Evolutionary conservation across 1,284 basidiomycete genomes (phyloP).

Genomic region (Trametes sp.): DNA sequence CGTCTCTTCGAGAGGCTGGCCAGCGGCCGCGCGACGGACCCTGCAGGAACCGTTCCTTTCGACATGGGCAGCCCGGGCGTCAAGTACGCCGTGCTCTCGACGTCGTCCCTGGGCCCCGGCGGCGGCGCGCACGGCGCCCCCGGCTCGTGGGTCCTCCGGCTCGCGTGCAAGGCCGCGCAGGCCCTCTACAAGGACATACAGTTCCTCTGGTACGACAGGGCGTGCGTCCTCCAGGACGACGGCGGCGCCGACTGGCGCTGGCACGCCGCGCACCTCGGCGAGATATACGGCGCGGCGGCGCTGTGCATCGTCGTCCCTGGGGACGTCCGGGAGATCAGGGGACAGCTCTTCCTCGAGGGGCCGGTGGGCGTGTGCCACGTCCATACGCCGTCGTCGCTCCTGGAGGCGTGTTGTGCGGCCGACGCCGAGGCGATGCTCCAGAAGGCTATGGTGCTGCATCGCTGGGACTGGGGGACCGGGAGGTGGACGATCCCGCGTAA

Average conservation of each 20-base stretch:
- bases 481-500: background rate
- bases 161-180: too few relatives aligned
- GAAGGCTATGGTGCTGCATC: background rate
- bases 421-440: background rate
- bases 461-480: background rate
- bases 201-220: background rate
- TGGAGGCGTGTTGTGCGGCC: background rate
- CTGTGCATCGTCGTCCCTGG: conserved; percentile 27
- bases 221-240: background rate
- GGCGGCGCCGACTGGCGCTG: background rate
- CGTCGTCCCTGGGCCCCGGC: background rate
- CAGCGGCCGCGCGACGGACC: too few relatives aligned
- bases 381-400: background rate
- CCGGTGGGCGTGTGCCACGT: background rate
- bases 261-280: background rate
- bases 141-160: too few relatives aligned
- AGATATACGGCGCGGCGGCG: conserved; percentile 26
- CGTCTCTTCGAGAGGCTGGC: too few relatives aligned
- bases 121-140: background rate
- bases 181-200: background rate
- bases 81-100: background rate
- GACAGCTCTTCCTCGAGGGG: too few relatives aligned
- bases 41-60: too few relatives aligned
- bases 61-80: too few relatives aligned
- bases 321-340: background rate